Evolutionary conservation across 306 rosid species (phyloP).

Genomic region (Potentilla sterilis): DNA sequence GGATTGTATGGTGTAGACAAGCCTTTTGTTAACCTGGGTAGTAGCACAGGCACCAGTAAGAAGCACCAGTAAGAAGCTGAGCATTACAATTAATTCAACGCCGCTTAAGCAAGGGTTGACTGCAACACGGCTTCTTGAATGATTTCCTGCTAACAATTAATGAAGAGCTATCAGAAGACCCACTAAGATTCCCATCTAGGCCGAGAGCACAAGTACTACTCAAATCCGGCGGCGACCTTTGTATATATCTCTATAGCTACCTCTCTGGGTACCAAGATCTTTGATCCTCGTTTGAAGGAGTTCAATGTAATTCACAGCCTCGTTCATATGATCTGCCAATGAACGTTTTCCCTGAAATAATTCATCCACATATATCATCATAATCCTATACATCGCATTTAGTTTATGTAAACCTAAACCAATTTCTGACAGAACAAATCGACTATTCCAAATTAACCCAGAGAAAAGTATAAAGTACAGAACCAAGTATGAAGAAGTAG

Average conservation of each 20-base stretch:
- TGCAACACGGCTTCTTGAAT: conserved; percentile 15
- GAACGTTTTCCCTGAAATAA: conserved; percentile 30
- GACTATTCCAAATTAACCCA: background rate
- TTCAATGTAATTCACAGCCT: conserved; percentile 30
- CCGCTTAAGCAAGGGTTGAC: conserved; percentile 47
- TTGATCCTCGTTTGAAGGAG: conserved; percentile 10
- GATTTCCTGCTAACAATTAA: background rate
- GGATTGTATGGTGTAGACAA: conserved; percentile 30
- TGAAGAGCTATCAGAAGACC: conserved; percentile 2
- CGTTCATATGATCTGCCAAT: conserved; percentile 29
- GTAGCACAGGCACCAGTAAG: conserved; percentile 18
- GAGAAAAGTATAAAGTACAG: background rate
- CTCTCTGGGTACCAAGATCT: conserved; percentile 16
- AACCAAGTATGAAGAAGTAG: background rate
- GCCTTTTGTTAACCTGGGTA: conserved; percentile 23
- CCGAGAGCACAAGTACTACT: background rate
- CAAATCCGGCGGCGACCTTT: background rate
- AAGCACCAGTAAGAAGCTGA: conserved; percentile 2
- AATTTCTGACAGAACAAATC: background rate
- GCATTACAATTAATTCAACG: too few species aligned
- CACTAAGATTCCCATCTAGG: background rate
- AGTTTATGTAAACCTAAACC: background rate
- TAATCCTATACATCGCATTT: background rate
- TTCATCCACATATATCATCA: background rate
- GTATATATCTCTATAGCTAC: background rate